Evolutionary conservation across 176 grass and related monocot species (phyloP).

Genomic region (Leersia perrieri): DNA sequence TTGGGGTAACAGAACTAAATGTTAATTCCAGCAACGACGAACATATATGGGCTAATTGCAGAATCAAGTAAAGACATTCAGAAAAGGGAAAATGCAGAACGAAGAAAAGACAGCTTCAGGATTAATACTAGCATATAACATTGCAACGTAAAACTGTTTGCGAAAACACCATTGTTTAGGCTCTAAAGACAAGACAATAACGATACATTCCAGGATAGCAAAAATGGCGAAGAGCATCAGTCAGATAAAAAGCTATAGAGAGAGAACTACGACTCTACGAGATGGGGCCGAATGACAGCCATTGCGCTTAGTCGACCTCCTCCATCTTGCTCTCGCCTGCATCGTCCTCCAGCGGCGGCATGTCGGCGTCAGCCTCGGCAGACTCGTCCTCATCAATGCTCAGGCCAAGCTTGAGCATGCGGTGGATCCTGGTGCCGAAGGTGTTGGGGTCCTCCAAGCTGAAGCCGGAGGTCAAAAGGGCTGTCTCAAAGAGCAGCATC

Average conservation of each 20-base stretch:
- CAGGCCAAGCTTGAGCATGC: constrained; percentile 87
- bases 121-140: neutral
- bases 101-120: neutral
- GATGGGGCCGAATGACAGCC: neutral
- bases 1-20: no score
- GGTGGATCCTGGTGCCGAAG: constrained; percentile 80
- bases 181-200: neutral
- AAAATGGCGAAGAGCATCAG: neutral
- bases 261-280: neutral
- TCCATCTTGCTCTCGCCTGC: constrained; percentile 69
- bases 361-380: constrained; percentile 45
- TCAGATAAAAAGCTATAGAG: neutral
- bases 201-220: neutral
- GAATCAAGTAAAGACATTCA: no score
- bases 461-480: constrained; percentile 86
- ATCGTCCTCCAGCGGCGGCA: constrained; percentile 66
- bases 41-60: no score
- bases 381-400: constrained; percentile 78
- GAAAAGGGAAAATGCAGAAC: neutral
- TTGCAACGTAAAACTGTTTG: neutral
- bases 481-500: constrained; percentile 74
- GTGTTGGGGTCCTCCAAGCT: constrained; percentile 89
- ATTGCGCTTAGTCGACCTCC: constrained; percentile 55
- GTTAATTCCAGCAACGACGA: neutral
- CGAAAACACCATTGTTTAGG: neutral